Evolutionary conservation across 176 grass and related monocot genomes (phyloP), one percentile per base, ranked within the genome.

Genomic region (Alloteropsis semialata): DNA sequence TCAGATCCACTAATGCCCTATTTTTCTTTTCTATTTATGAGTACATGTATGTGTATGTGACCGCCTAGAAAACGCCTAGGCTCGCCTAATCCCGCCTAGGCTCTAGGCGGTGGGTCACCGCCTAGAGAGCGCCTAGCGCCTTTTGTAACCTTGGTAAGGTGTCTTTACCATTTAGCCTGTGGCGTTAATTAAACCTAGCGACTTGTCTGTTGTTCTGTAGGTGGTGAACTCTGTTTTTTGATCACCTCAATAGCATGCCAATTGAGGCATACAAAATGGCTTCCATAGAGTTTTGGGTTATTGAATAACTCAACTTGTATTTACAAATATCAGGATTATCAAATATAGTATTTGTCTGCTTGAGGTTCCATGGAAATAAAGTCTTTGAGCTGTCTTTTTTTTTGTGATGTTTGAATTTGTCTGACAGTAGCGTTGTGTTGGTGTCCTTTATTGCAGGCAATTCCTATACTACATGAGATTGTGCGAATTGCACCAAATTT

Each of bases 391-490:
- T 10, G 6, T 34, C 17, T 79, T 82, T 61, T 50, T n/a, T 17
- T 38, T 38, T 39, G 13, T 71, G 30, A 72, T 64, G 5, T 73
- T 72, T 51, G 5, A 36, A 43, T 80, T 80, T 72, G 41, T 65
- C 58, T 80, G 27, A 33, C 11, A 43, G 44, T 64, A 43, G n/a
- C 14, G 22, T 32, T 86, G 19, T 64, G 50, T 14, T 65, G 56
- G 22, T 80, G 12, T 57, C 61, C 30, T 76, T 45, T 48, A 24
- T 61, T 80, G 38, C 80, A 92, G 93, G 92, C 92, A 36, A 80
- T 98, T 71, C 92, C 90, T 56, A 86, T 98, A 72, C 74, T 98
- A 39, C 83, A 98, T 71, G 92, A 98, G 77, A 87, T 98, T 57
- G 86, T 98, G 24, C 65, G 78, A 38, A 92, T 91, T 60, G 92